Evolutionary conservation across 768 basidiomycete genomes (phyloP).

Genomic region (Boletus speciosus): DNA sequence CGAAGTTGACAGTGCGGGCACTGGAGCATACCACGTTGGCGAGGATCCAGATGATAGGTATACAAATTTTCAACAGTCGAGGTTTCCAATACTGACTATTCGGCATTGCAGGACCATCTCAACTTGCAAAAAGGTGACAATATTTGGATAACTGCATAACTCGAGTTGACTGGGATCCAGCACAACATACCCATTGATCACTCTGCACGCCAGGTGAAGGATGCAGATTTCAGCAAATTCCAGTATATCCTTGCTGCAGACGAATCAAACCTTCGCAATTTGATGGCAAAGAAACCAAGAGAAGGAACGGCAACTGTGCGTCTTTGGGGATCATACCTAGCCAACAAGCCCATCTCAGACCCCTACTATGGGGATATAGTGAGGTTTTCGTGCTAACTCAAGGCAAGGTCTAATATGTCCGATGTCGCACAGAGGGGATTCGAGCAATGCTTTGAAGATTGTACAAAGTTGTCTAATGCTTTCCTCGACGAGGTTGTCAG

Average conservation of each 20-base stretch:
- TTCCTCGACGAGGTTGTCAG: slow-evolving; percentile 66
- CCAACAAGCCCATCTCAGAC: slow-evolving; percentile 69
- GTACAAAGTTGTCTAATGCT: slow-evolving; percentile 67
- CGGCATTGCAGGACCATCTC: slow-evolving; percentile 52
- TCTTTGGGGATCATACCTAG: slow-evolving; percentile 80
- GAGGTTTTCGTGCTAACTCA: slow-evolving; percentile 21
- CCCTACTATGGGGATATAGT: slow-evolving; percentile 80
- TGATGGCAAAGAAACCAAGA: slow-evolving; percentile 50
- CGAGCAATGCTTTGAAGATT: slow-evolving; percentile 75
- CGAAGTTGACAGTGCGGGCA: slow-evolving; percentile 80
- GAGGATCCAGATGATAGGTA: slow-evolving; percentile 84
- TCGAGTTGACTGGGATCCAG: slow-evolving; percentile 37
- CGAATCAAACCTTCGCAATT: slow-evolving; percentile 62
- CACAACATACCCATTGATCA: slow-evolving; percentile 70
- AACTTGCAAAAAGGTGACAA: slow-evolving; percentile 64
- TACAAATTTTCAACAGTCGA: slow-evolving; percentile 3
- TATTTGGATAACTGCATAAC: not conserved
- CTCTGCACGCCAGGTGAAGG: slow-evolving; percentile 57
- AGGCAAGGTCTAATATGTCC: slow-evolving; percentile 2
- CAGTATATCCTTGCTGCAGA: slow-evolving; percentile 88
- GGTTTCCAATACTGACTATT: not conserved
- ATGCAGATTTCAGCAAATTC: slow-evolving; percentile 70
- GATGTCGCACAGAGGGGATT: slow-evolving; percentile 57
- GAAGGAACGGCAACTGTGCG: slow-evolving; percentile 61
- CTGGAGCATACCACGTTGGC: slow-evolving; percentile 78